Evolutionary conservation across 176 grass and related monocot genomes (phyloP).

Genomic region (Tillandsia fasciculata): DNA sequence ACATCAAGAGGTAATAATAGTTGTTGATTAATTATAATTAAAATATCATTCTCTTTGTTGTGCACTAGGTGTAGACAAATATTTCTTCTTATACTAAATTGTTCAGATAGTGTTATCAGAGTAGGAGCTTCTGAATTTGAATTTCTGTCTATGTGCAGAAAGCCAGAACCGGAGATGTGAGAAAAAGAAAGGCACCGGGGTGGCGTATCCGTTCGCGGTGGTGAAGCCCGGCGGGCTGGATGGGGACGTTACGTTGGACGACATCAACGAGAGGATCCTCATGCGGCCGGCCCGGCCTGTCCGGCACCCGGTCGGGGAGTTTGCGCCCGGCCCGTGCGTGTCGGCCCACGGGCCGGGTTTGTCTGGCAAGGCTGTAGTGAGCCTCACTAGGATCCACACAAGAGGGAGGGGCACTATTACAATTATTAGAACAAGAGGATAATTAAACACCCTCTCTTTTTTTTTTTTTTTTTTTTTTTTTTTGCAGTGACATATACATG

Average conservation of each 20-base stretch:
- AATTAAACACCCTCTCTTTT: neutral
- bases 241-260: constrained; percentile 74
- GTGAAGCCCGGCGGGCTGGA: constrained; percentile 83
- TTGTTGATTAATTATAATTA: too few relatives aligned
- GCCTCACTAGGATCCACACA: constrained; percentile 72
- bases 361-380: constrained; percentile 70
- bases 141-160: too few relatives aligned
- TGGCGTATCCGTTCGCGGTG: constrained; percentile 69
- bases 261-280: constrained; percentile 80
- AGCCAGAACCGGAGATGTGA: constrained; percentile 10
- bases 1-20: too few relatives aligned
- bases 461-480: too few relatives aligned
- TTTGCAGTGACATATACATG: too few relatives aligned
- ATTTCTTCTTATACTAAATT: too few relatives aligned
- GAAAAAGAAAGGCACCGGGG: constrained; percentile 9
- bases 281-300: constrained; percentile 67
- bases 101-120: too few relatives aligned
- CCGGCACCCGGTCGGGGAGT: constrained; percentile 90
- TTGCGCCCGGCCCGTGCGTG: constrained; percentile 49
- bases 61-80: too few relatives aligned
- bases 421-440: constrained; percentile 85
- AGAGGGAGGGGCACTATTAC: constrained; percentile 77
- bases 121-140: too few relatives aligned
- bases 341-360: constrained; percentile 51
- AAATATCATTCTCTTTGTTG: too few relatives aligned